Evolutionary conservation across 495 filamentous ascomycete genomes (phyloP).

Genomic region (Podospora tetraspora): DNA sequence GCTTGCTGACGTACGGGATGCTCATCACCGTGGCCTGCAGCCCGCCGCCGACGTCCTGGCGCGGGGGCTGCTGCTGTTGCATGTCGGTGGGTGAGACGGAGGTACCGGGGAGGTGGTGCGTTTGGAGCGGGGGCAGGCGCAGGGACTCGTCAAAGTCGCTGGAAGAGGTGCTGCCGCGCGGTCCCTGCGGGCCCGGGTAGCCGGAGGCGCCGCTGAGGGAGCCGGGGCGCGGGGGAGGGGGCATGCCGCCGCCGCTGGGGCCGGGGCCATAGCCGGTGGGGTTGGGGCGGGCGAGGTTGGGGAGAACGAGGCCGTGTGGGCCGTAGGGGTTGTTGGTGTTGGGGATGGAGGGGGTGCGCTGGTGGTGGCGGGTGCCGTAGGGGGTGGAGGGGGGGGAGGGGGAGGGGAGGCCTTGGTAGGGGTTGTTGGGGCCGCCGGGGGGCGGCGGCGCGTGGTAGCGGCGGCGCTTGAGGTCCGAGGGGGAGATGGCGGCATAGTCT

Average conservation of each 20-base stretch:
- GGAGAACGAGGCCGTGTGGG: constrained; percentile 4
- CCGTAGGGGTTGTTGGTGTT: constrained; percentile 9
- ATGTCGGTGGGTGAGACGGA: constrained; percentile 8
- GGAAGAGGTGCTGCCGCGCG: too few relatives aligned
- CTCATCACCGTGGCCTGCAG: constrained; percentile 69
- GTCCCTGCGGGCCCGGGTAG: not conserved
- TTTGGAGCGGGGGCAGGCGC: constrained; percentile 57
- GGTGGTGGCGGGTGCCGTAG: not conserved
- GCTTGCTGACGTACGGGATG: constrained; percentile 63
- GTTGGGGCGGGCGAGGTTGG: constrained; percentile 1
- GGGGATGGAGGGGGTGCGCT: constrained; percentile 12
- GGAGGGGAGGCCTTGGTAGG: constrained; percentile 6
- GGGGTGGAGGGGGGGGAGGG: not conserved
- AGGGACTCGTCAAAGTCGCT: constrained; percentile 40
- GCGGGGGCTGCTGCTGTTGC: not conserved
- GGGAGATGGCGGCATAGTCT: constrained; percentile 39
- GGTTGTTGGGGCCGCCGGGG: not conserved
- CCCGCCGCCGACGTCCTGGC: constrained; percentile 25
- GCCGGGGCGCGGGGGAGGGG: constrained; percentile 4
- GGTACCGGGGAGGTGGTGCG: constrained; percentile 32
- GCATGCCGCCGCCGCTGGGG: not conserved
- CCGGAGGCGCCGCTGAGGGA: not conserved
- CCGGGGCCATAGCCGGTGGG: not conserved
- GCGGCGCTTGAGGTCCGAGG: constrained; percentile 37
- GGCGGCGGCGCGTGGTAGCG: constrained; percentile 6